These are phyloP conservation scores for Tylopilus orsonianus DNA, from an alignment of 1,284 basidiomycete species.

Conservation along the genomic window DNA sequence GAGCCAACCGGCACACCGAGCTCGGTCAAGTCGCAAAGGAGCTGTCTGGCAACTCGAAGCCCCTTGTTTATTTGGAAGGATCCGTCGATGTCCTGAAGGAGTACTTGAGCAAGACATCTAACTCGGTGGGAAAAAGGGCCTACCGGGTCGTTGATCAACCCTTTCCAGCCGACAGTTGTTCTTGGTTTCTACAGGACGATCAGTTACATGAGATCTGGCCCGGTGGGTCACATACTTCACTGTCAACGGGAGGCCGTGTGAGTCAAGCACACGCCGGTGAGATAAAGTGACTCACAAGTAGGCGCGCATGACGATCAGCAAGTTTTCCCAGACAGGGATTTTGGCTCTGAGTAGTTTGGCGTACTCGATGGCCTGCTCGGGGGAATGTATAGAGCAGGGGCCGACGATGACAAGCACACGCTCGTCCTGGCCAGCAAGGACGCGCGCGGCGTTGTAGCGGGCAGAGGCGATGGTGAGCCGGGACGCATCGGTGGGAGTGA, in stretches of 20 bases:
- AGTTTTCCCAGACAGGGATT: slow-evolving; percentile 69
- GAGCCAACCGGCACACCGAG: slow-evolving; percentile 91
- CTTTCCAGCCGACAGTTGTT: slow-evolving; percentile 90
- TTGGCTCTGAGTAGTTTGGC: slow-evolving; percentile 74
- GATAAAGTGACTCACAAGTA: slow-evolving; percentile 75
- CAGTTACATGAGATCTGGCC: neutral
- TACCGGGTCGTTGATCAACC: slow-evolving; percentile 81
- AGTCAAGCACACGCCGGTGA: slow-evolving; percentile 4
- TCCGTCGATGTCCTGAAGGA: slow-evolving; percentile 72
- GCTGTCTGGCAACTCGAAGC: slow-evolving; percentile 80
- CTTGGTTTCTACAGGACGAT: slow-evolving; percentile 65
- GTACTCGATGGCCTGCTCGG: slow-evolving; percentile 89
- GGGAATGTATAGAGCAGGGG: slow-evolving; percentile 94
- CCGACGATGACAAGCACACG: slow-evolving; percentile 90
- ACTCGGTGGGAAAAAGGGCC: neutral
- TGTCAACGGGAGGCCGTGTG: slow-evolving; percentile 21
- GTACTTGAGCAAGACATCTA: neutral
- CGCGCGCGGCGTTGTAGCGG: slow-evolving; percentile 75
- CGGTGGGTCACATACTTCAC: slow-evolving; percentile 44
- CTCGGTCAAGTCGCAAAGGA: slow-evolving; percentile 88
- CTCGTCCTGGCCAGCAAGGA: slow-evolving; percentile 83
- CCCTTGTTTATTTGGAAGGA: slow-evolving; percentile 98
- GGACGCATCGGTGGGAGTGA: slow-evolving; percentile 58
- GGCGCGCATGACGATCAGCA: slow-evolving; percentile 93
- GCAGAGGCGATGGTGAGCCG: slow-evolving; percentile 75